Evolutionary conservation across 305 asterid species (phyloP), one percentile per base, ranked within the genome.

Genomic region (Andrographis paniculata): DNA sequence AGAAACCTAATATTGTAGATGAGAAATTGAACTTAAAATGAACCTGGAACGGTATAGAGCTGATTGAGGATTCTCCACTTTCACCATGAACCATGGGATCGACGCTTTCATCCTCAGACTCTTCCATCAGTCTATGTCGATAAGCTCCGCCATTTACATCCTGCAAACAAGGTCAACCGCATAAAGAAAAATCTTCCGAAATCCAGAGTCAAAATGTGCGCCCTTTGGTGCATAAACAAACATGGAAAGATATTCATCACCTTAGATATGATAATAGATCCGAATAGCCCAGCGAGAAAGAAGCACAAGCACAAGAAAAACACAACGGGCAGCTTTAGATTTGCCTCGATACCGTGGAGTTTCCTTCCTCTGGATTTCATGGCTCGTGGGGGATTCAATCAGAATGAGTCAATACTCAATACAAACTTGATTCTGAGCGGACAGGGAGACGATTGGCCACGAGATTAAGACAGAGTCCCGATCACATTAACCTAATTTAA

Each of bases 251-350:
- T 28, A 40, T 12, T 60, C 64, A 65, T 60, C n/a, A 78, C 60
- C 65, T 69, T 79, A 61, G 77, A 75, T 49, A 76, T 56, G 45
- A 80, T 69, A 1, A 75, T 48, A 55, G 77, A 80, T 46, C 81
- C 86, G 60, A 84, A 75, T n/a, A 80, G 73, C 15, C 92, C 83
- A 21, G 75, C 79, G 14, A 84, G 86, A 56, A 80, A 80, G 75
- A 75, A 84, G 64, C 75, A 78, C 43, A 84, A 59, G 59, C 88
- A 84, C 9, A 84, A 51, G 53, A 73, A 61, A 65, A 84, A 75
- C 20, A 73, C 71, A 5, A 64, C 51, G 3, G 92, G 85, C 36
- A 72, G 22, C 48, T 30, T 64, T 13, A 61, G 58, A 41, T 60
- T 56, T 39, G 62, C 17, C 15, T 42, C 56, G 37, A 49, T 20